Evolutionary conservation across 2,329 filamentous ascomycete species (phyloP).

Genomic region (Plenodomus biglobosus): DNA sequence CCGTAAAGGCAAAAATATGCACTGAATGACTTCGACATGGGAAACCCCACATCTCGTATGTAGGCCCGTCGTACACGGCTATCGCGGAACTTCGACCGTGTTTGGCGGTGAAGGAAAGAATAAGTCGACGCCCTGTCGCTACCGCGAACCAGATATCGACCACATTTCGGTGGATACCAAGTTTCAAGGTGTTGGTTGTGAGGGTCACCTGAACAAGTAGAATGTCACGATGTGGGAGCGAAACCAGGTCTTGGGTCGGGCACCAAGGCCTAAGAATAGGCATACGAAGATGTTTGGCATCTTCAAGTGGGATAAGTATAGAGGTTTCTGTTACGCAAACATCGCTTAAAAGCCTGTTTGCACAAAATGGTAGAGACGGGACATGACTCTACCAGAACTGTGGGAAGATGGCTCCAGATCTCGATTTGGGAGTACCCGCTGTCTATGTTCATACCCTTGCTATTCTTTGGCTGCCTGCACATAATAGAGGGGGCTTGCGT

Average conservation of each 20-base stretch:
- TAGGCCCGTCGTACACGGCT: neutral
- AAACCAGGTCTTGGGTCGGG: neutral
- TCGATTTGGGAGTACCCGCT: neutral
- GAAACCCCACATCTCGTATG: neutral
- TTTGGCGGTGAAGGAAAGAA: neutral
- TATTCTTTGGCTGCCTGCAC: neutral
- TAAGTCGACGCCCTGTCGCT: slow-evolving; percentile 2
- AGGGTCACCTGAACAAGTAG: slow-evolving; percentile 1
- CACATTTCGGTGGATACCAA: neutral
- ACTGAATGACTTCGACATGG: too few species aligned
- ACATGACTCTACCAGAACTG: neutral
- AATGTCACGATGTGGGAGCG: neutral
- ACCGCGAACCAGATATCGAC: slow-evolving; percentile 5
- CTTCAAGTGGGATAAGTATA: neutral
- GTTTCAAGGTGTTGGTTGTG: neutral
- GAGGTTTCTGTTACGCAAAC: neutral
- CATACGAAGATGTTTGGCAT: neutral
- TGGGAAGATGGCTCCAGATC: neutral
- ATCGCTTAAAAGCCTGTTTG: neutral
- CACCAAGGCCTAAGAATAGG: neutral
- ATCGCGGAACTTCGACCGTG: neutral
- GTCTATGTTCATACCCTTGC: neutral
- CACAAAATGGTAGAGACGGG: neutral
- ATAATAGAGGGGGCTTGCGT: slow-evolving; percentile 1
- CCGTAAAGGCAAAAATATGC: neutral